phyloP scores from a whole-genome alignment of 208 protist genomes.

The Crithidia mellificae region DNA sequence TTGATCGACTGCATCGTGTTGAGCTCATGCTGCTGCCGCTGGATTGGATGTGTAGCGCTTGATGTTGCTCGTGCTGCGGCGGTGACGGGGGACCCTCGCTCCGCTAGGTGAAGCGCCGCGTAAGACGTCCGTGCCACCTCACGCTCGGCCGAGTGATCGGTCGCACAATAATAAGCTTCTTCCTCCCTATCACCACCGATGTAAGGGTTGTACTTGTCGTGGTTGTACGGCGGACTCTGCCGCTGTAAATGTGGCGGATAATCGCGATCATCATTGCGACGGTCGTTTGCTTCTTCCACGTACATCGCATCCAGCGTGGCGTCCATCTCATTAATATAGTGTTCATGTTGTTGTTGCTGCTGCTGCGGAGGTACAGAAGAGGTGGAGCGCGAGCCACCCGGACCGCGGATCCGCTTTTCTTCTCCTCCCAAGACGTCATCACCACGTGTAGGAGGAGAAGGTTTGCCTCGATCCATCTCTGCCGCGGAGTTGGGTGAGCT shows the following conservation, averaged over 20 bases:
- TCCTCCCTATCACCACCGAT: not conserved
- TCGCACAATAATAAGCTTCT: not conserved
- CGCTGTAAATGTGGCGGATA: too few relatives aligned
- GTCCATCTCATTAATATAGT: conserved; percentile 6
- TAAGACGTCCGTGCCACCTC: conserved; percentile 12
- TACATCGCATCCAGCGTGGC: conserved; percentile 40
- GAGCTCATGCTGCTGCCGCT: too few relatives aligned
- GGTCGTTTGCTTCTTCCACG: conserved; percentile 2
- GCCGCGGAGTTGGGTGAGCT: too few relatives aligned
- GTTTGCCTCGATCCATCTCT: too few relatives aligned
- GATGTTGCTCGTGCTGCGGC: not conserved
- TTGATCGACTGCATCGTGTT: not conserved
- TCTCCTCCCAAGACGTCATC: too few relatives aligned
- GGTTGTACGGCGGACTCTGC: too few relatives aligned
- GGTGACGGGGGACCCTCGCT: not conserved
- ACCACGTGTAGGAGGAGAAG: too few relatives aligned
- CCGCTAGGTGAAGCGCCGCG: conserved; percentile 18
- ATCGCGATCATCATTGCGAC: too few relatives aligned
- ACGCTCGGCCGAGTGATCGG: not conserved
- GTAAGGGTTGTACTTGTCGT: not conserved
- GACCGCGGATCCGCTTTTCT: too few relatives aligned
- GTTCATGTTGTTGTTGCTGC: not conserved
- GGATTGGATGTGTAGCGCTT: too few relatives aligned
- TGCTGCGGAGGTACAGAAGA: not conserved
- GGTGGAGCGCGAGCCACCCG: not conserved